Evolutionary conservation across 805 yeast species (phyloP), one percentile per base, ranked within the genome.

Genomic region (Nakazawaea populi): DNA sequence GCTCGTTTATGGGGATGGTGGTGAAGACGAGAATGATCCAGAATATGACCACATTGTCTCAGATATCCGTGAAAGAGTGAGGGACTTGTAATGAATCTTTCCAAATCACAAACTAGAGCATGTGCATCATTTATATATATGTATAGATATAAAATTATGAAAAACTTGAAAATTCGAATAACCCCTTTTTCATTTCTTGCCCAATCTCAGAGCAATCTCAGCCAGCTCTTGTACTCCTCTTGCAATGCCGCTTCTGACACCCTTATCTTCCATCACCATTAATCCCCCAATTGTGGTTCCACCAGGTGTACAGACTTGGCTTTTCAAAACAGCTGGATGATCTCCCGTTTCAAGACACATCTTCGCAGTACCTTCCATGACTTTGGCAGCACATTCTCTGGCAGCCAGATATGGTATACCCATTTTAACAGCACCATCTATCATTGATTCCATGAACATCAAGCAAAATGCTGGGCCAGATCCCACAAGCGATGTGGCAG

Each of bases 251-350:
- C 89, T 79, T 70, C 96, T 85, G 44, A 94, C 87, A 47, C 92
- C 95, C 46, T 81, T 82, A 58, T 89, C 96, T 72, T 94, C 99
- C 85, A 94, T 82, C 56, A 83, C 89, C 67, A 92, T 77, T 52
- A 94, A 73, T 0, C 99, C 99, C 8, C 96, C 96, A 65, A 94
- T 94, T 4, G 99, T 94, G 47, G 97, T 91, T 35, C 99, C 99
- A 32, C 94, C 99, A 28, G 99, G 99, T 0, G 99, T 94, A 64
- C 97, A 90, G 7, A 94, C 94, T 59, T 83, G 85, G 64, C 87
- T 83, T 64, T 88, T 88, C 65, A 94, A 76, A 10, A 79, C 89
- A 18, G 94, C 92, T 9, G 99, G 99, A 62, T 92, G 97, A 42
- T 76, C 80, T 3, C 89, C 90, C 9, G 90, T 83, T 57, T 81